These are phyloP conservation scores for Cercospora berteroae DNA, from an alignment of 2,329 filamentous ascomycete genomes.

Conservation along the genomic window DNA sequence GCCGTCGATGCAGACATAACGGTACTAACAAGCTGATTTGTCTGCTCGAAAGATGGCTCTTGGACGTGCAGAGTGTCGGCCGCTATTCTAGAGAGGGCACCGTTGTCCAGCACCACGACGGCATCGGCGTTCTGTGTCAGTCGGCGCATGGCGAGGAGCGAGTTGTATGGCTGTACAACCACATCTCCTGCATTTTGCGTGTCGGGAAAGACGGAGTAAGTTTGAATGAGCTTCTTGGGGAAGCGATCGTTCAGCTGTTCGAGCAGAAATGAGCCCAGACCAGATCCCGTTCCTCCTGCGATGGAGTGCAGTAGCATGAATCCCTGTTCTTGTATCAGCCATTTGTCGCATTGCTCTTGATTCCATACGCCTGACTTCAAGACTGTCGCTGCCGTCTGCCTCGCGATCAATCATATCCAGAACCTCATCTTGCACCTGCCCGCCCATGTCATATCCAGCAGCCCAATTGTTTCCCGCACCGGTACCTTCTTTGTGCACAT, in stretches of 20 bases:
- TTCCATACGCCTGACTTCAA: constrained; percentile 62
- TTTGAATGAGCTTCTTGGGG: constrained; percentile 98
- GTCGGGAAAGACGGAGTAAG: constrained; percentile 97
- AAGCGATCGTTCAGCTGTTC: constrained; percentile 96
- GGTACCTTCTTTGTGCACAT: constrained; percentile 87
- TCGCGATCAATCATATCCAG: constrained; percentile 99
- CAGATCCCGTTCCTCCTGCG: constrained; percentile 92
- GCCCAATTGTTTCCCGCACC: constrained; percentile 99
- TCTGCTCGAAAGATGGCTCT: constrained; percentile 93
- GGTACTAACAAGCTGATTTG: constrained; percentile 91
- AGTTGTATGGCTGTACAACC: constrained; percentile 98
- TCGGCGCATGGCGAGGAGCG: constrained; percentile 83
- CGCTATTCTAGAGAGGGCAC: constrained; percentile 87
- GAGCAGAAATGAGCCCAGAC: constrained; percentile 90
- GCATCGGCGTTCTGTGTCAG: constrained; percentile 96
- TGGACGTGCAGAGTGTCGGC: constrained; percentile 93
- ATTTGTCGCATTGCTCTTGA: neutral
- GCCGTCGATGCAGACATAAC: constrained; percentile 99
- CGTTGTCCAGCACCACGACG: constrained; percentile 95
- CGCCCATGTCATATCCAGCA: constrained; percentile 89
- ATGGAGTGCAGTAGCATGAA: constrained; percentile 99
- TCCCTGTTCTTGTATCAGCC: constrained; percentile 53
- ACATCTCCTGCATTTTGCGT: constrained; percentile 84
- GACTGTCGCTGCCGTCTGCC: constrained; percentile 93
- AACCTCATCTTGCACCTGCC: constrained; percentile 90